Evolutionary conservation across 1,284 basidiomycete genomes (phyloP).

Genomic region (Cryptococcus sp.): DNA sequence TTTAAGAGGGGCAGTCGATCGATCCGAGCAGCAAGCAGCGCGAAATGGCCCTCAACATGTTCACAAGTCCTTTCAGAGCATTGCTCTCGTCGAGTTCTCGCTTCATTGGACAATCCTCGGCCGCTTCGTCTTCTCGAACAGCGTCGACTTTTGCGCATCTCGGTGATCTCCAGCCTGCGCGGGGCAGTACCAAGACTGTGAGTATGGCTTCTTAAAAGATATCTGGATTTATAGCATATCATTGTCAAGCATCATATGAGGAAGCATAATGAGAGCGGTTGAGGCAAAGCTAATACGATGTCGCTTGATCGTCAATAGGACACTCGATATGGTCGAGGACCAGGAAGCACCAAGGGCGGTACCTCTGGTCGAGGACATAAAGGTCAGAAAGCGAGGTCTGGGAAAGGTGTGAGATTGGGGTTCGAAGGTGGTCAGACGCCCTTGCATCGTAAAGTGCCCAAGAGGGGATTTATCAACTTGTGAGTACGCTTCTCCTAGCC

Average conservation of each 20-base stretch:
- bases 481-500: constrained; percentile 55
- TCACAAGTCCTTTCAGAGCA: constrained; percentile 21
- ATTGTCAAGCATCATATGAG: too few relatives aligned
- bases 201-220: constrained; percentile 9
- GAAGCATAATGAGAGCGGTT: background rate
- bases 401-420: constrained; percentile 80
- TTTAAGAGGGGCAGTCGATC: too few relatives aligned
- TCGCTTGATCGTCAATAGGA: constrained; percentile 58
- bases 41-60: constrained; percentile 15
- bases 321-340: constrained; percentile 92
- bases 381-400: constrained; percentile 90
- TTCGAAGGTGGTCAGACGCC: constrained; percentile 98
- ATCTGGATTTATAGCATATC: too few relatives aligned
- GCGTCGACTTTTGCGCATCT: constrained; percentile 35
- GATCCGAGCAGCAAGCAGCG: too few relatives aligned
- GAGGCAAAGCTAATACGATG: background rate
- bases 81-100: constrained; percentile 19
- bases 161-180: constrained; percentile 39
- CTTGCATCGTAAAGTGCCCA: constrained; percentile 86
- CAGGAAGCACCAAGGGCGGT: constrained; percentile 84
- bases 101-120: constrained; percentile 12
- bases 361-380: constrained; percentile 94
- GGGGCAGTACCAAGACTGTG: constrained; percentile 43
- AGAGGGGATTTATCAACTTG: constrained; percentile 91
- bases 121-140: constrained; percentile 22